phyloP scores from a whole-genome alignment of 345 rosid genomes.

The Geranium rotundifolium region DNA sequence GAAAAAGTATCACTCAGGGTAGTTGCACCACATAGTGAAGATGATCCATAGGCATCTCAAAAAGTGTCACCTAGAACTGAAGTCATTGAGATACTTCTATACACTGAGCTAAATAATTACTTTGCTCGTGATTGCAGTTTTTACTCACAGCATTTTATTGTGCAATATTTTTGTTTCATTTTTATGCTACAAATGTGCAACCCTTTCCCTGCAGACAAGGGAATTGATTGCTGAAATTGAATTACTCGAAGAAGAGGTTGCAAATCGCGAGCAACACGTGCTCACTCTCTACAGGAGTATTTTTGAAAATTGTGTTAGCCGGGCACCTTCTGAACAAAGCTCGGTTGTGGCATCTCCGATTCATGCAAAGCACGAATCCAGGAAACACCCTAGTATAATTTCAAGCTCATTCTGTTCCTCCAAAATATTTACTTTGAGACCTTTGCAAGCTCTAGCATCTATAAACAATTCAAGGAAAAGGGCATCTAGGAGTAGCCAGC shows the following conservation, averaged over 20 bases:
- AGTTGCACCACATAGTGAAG: no score
- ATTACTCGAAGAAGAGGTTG: slow-evolving; percentile 70
- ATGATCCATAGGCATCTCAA: no score
- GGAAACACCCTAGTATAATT: slow-evolving; percentile 70
- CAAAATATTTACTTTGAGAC: slow-evolving; percentile 43
- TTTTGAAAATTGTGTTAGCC: slow-evolving; percentile 52
- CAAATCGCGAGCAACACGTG: slow-evolving; percentile 71
- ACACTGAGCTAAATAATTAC: no score
- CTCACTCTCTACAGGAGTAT: slow-evolving; percentile 67
- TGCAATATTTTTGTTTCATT: neutral
- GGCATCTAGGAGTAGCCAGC: slow-evolving; percentile 27
- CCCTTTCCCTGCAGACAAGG: slow-evolving; percentile 38
- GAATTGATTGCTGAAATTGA: slow-evolving; percentile 79
- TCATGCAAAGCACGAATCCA: slow-evolving; percentile 42
- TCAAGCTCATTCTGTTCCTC: slow-evolving; percentile 86
- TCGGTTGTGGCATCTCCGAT: slow-evolving; percentile 65
- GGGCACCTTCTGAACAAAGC: slow-evolving; percentile 44
- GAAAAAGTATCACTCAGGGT: no score
- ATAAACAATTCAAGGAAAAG: slow-evolving; percentile 30
- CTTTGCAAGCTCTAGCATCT: slow-evolving; percentile 46
- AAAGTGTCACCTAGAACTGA: no score
- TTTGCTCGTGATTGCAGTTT: neutral
- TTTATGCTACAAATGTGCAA: slow-evolving; percentile 1
- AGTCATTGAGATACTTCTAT: no score
- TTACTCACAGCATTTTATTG: neutral